Evolutionary conservation across 208 protist species (phyloP).

Genomic region (Crithidia thermophila): DNA sequence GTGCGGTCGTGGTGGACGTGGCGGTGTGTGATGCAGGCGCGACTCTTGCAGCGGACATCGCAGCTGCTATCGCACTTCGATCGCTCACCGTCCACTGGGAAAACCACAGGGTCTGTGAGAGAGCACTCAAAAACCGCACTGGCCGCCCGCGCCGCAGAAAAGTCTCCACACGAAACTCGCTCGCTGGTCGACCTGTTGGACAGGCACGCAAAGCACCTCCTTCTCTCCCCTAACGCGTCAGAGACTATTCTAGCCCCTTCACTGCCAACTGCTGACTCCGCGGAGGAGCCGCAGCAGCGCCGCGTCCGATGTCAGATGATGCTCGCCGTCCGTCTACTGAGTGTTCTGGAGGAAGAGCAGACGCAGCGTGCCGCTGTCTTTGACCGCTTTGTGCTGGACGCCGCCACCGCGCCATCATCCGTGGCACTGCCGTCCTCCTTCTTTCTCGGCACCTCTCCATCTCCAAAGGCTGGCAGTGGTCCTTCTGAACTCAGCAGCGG

Average conservation of each 20-base stretch:
- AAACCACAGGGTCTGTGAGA: too few relatives aligned
- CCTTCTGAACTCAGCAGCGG: too few relatives aligned
- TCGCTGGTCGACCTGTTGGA: neutral
- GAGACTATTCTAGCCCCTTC: constrained; percentile 3
- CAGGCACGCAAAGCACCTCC: constrained; percentile 4
- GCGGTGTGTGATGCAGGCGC: constrained; percentile 18
- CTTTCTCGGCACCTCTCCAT: neutral
- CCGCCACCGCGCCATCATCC: neutral
- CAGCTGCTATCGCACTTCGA: constrained; percentile 1
- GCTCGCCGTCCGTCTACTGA: constrained; percentile 9
- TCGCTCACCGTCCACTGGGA: too few relatives aligned
- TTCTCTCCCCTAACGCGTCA: constrained; percentile 11
- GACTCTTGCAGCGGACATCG: constrained; percentile 14
- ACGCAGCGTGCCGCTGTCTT: constrained; percentile 8
- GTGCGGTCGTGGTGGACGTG: constrained; percentile 27
- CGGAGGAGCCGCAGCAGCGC: neutral
- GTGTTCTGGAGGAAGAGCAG: constrained; percentile 9
- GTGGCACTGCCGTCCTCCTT: neutral
- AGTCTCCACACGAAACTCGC: neutral
- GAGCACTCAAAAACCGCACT: too few relatives aligned
- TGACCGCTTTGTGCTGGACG: constrained; percentile 16
- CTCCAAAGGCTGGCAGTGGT: neutral
- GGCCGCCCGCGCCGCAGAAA: neutral
- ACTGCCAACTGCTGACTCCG: neutral
- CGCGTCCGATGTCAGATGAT: neutral